Evolutionary conservation across 495 filamentous ascomycete genomes (phyloP).

Genomic region (Podospora pseudopauciseta): DNA sequence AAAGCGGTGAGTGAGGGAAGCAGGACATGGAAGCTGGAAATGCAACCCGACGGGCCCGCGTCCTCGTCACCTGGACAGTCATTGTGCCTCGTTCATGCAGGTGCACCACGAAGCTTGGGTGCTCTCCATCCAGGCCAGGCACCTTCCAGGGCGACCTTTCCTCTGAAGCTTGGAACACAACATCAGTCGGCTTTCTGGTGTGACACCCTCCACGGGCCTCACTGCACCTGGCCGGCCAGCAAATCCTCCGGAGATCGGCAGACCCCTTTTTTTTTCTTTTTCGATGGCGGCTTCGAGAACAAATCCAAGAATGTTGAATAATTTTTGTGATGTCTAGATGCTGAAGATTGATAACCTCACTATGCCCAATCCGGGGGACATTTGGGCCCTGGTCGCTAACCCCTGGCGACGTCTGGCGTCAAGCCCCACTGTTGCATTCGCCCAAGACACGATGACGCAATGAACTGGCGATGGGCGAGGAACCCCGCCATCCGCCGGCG

Average conservation of each 20-base stretch:
- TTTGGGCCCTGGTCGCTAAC: neutral
- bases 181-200: neutral
- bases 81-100: conserved; percentile 28
- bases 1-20: neutral
- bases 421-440: conserved; percentile 15
- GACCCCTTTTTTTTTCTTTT: neutral
- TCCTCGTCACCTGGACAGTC: conserved; percentile 21
- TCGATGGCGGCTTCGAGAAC: neutral
- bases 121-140: conserved; percentile 5
- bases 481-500: conserved; percentile 1
- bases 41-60: conserved; percentile 8
- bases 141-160: neutral
- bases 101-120: conserved; percentile 7
- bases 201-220: neutral
- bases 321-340: neutral
- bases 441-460: conserved; percentile 21
- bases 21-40: neutral
- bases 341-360: neutral
- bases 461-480: conserved; percentile 3
- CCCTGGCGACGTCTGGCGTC: neutral
- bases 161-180: neutral
- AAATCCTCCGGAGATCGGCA: conserved; percentile 21
- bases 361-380: neutral
- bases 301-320: neutral
- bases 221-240: neutral